phyloP scores from a whole-genome alignment of 164 flowering plant species.

The Vitis rotundifolia region DNA sequence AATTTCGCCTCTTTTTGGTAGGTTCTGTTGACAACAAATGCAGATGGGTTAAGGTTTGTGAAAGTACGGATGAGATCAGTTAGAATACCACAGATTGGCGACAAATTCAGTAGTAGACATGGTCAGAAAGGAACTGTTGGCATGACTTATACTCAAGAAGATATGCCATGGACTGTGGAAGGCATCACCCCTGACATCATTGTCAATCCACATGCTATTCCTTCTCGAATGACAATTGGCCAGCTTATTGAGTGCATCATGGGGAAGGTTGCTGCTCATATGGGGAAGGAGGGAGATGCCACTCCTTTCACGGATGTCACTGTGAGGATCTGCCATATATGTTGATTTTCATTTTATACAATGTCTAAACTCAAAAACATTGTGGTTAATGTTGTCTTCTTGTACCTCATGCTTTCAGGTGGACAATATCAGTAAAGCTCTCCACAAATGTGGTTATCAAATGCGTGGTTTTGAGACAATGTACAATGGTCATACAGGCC shows the following conservation, averaged over 20 bases:
- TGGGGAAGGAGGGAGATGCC: conserved; percentile 98
- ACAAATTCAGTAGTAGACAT: conserved; percentile 96
- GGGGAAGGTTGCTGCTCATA: conserved; percentile 98
- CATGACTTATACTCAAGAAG: conserved; percentile 96
- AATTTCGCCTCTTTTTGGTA: conserved; percentile 20
- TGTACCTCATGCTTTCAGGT: conserved; percentile 25
- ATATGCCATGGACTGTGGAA: conserved; percentile 98
- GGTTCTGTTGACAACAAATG: conserved; percentile 94
- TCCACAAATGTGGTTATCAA: conserved; percentile 72
- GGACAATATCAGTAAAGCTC: conserved; percentile 66
- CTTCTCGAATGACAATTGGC: conserved; percentile 98
- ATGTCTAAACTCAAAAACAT: too few relatives aligned
- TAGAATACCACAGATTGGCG: conserved; percentile 96
- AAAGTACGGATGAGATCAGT: conserved; percentile 95
- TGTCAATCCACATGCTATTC: conserved; percentile 98
- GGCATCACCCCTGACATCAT: conserved; percentile 95
- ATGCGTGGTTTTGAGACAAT: conserved; percentile 73
- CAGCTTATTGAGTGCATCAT: conserved; percentile 97
- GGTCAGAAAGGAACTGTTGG: conserved; percentile 99
- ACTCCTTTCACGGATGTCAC: conserved; percentile 98
- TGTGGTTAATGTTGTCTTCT: too few relatives aligned
- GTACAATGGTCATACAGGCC: conserved; percentile 75
- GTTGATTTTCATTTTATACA: too few relatives aligned
- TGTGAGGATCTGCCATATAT: conserved; percentile 38
- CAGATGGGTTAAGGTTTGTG: conserved; percentile 95